Conservation (phyloP, 495 filamentous ascomycete species). For the Durotheca rogersii region DNA sequence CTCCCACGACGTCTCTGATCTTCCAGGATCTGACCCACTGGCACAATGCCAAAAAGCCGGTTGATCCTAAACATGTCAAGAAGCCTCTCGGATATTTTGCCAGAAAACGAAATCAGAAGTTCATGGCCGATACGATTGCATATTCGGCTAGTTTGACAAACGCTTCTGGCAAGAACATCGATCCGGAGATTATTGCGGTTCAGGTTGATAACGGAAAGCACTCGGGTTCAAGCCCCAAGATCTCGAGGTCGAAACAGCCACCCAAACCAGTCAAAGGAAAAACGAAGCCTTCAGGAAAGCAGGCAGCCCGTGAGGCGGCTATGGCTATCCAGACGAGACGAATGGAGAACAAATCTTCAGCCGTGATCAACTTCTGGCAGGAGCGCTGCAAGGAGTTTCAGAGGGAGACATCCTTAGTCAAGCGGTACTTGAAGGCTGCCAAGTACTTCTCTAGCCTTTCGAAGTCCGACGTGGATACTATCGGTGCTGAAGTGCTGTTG, state of each 20-base stretch:
- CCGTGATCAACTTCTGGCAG: slow-evolving; percentile 26
- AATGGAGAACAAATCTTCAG: slow-evolving; percentile 29
- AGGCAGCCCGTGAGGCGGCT: too few species aligned
- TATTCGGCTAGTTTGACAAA: slow-evolving; percentile 74
- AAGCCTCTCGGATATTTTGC: slow-evolving; percentile 28
- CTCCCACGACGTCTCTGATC: slow-evolving; percentile 30
- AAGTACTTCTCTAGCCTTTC: slow-evolving; percentile 43
- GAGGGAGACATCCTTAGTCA: slow-evolving; percentile 32
- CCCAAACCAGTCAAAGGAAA: too few species aligned
- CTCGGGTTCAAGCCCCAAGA: too few species aligned
- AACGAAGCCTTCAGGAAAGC: too few species aligned
- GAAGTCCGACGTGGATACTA: slow-evolving; percentile 27
- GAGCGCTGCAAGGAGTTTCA: slow-evolving; percentile 29
- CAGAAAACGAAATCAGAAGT: slow-evolving; percentile 49
- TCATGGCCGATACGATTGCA: slow-evolving; percentile 61
- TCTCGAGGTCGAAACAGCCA: too few species aligned
- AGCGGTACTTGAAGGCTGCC: slow-evolving; percentile 47
- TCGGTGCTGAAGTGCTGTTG: slow-evolving; percentile 47
- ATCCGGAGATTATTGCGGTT: slow-evolving; percentile 60
- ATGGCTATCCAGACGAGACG: slow-evolving; percentile 1
- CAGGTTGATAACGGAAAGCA: too few species aligned
- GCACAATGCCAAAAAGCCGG: slow-evolving; percentile 58
- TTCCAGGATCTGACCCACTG: slow-evolving; percentile 64
- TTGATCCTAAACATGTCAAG: slow-evolving; percentile 44
- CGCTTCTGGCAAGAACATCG: slow-evolving; percentile 59